Evolutionary conservation across 2,329 filamentous ascomycete genomes (phyloP).

Genomic region (Tolypocladium ophioglossoides): DNA sequence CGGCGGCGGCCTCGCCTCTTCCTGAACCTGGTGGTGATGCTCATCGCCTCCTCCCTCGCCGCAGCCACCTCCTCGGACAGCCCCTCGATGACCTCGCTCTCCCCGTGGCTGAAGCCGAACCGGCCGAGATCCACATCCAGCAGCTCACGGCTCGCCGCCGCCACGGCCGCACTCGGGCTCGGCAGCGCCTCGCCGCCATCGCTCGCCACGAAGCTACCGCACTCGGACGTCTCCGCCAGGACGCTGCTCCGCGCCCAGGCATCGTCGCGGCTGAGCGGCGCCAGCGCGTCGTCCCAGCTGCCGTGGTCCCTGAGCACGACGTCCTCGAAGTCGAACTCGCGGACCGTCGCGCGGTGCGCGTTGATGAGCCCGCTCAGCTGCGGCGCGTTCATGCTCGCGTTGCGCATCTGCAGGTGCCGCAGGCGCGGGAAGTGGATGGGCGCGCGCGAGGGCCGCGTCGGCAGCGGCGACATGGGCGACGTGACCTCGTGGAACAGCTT

Average conservation of each 20-base stretch:
- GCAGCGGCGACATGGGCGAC: conserved; percentile 52
- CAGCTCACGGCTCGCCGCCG: conserved; percentile 41
- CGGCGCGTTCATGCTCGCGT: conserved; percentile 57
- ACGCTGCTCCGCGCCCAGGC: conserved; percentile 17
- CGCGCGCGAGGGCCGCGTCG: conserved; percentile 37
- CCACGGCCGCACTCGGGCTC: conserved; percentile 41
- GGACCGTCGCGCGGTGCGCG: conserved; percentile 55
- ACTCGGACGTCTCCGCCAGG: conserved; percentile 12
- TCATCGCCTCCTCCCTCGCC: conserved; percentile 17
- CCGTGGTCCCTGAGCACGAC: conserved; percentile 57
- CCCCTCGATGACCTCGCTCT: conserved; percentile 18
- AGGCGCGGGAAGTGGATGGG: conserved; percentile 58
- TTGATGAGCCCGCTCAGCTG: conserved; percentile 62
- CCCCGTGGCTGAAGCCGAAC: conserved; percentile 24
- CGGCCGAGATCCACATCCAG: conserved; percentile 27
- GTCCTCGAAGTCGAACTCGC: conserved; percentile 72
- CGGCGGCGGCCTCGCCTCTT: conserved; percentile 28
- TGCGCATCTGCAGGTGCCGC: conserved; percentile 59
- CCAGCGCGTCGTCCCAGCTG: conserved; percentile 75
- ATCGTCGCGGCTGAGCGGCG: conserved; percentile 43
- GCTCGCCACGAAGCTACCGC: neutral
- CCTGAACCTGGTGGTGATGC: conserved; percentile 38
- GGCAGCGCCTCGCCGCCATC: conserved; percentile 28
- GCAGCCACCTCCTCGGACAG: conserved; percentile 23
- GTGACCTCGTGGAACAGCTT: conserved; percentile 58